Evolutionary conservation across 75 land plant species (phyloP).

Genomic region (Pinus albicaulis): DNA sequence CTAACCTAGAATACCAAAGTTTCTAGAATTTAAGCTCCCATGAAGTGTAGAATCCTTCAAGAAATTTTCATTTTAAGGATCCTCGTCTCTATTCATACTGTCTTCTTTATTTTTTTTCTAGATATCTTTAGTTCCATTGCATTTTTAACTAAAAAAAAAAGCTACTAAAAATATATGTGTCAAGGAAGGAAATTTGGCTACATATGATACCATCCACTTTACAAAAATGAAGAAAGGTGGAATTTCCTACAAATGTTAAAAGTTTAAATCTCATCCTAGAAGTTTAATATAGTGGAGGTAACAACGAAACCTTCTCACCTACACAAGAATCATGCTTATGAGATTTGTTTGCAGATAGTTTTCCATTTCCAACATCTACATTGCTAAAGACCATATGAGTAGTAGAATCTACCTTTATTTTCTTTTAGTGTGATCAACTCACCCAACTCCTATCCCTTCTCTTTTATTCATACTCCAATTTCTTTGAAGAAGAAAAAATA

Average conservation of each 20-base stretch:
- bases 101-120: too few relatives aligned
- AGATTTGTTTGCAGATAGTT: background rate
- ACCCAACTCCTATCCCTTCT: background rate
- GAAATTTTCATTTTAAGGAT: too few relatives aligned
- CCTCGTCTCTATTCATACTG: too few relatives aligned
- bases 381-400: background rate
- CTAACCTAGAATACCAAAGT: too few relatives aligned
- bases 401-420: background rate
- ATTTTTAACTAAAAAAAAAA: too few relatives aligned
- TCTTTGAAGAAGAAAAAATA: background rate
- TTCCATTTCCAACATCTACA: background rate
- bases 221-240: background rate
- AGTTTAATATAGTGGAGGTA: background rate
- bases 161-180: too few relatives aligned
- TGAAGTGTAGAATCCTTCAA: too few relatives aligned
- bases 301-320: constrained; percentile 1
- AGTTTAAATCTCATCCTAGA: background rate
- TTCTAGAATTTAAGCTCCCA: too few relatives aligned
- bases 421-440: background rate
- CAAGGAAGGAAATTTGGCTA: too few relatives aligned
- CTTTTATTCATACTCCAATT: background rate
- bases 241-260: background rate
- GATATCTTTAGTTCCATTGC: too few relatives aligned
- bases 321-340: background rate
- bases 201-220: too few relatives aligned